Conservation (phyloP, 169 alveolate genomes). For the Plasmodium cynomolgi region DNA sequence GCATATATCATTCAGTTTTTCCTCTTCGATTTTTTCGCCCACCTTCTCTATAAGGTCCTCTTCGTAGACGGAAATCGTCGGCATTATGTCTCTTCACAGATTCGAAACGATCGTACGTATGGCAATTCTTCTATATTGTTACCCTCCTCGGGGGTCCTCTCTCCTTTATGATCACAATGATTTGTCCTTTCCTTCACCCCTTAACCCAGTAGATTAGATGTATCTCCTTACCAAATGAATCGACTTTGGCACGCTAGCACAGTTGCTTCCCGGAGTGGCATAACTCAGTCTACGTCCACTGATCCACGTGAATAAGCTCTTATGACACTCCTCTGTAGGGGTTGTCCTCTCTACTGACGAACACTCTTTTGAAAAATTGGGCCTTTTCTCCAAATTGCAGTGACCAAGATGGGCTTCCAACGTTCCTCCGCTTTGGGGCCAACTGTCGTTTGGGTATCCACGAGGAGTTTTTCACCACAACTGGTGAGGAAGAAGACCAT, state of each 20-base stretch:
- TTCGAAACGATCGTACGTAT: background rate
- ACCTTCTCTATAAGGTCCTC: conserved; percentile 80
- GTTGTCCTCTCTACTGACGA: background rate
- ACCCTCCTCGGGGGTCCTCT: background rate
- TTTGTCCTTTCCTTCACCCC: background rate
- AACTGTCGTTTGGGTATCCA: background rate
- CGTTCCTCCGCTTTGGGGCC: background rate
- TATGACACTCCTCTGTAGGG: background rate
- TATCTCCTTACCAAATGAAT: background rate
- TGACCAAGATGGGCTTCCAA: background rate
- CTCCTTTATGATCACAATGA: background rate
- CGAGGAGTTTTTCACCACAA: background rate
- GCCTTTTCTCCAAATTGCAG: background rate
- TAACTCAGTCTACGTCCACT: background rate
- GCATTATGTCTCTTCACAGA: conserved; percentile 77
- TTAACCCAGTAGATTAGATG: background rate
- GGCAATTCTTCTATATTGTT: background rate
- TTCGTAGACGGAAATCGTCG: conserved; percentile 87
- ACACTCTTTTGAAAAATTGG: background rate
- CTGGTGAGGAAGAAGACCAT: background rate
- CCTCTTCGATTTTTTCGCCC: conserved; percentile 87
- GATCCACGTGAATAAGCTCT: background rate
- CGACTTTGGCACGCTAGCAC: background rate
- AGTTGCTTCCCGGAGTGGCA: background rate
- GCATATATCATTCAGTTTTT: conserved; percentile 93